Evolutionary conservation across 371 early-diverging fungal genomes (phyloP), one percentile per base, ranked within the genome.

Genomic region (Mortierella sp.): DNA sequence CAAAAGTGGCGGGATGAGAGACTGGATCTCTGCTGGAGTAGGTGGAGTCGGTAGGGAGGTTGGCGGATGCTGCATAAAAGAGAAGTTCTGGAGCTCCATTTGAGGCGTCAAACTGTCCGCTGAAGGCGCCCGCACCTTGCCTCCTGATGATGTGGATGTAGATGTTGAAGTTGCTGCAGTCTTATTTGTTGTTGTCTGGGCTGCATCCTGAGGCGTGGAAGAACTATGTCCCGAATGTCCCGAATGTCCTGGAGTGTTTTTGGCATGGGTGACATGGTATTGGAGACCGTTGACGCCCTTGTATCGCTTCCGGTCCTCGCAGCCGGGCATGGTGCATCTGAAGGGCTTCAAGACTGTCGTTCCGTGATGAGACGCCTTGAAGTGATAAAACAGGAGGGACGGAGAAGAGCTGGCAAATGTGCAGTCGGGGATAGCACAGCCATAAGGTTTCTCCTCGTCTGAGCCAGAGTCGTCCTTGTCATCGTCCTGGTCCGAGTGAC

Each of bases 261-360:
- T 93, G 45, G 95, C 93, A 67, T 95, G 93, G 65, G 93, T 90
- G 45, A 97, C 88, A 78, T 98, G 98, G 86, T 98, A 98, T 79
- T 96, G 95, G 10, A 99, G 90, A 8, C 99, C 99, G 76, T 97
- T 98, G 76, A 96, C 91, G 86, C 99, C 99, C 85, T 98, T 99
- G 90, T 99, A 99, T 29, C 91, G 86, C 76, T 96, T 97, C 24
- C 83, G 78, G 7, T 75, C 75, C 64, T 90, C 88, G 73, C 99
- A 99, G 0, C 90, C 93, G 6, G 90, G 86, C 86, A 96, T 89
- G 0, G 93, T 92, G 74, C 99, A 99, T n/a, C 91, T 90, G 85
- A 93, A 95, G 39, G 95, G 94, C 71, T 91, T 92, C 19, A 78
- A 41, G 41, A 90, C 79, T 8, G 71, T 69, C 0, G 73, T 66